Evolutionary conservation across 2,329 filamentous ascomycete species (phyloP), one percentile per base, ranked within the genome.

Genomic region (Tolypocladium ophioglossoides): DNA sequence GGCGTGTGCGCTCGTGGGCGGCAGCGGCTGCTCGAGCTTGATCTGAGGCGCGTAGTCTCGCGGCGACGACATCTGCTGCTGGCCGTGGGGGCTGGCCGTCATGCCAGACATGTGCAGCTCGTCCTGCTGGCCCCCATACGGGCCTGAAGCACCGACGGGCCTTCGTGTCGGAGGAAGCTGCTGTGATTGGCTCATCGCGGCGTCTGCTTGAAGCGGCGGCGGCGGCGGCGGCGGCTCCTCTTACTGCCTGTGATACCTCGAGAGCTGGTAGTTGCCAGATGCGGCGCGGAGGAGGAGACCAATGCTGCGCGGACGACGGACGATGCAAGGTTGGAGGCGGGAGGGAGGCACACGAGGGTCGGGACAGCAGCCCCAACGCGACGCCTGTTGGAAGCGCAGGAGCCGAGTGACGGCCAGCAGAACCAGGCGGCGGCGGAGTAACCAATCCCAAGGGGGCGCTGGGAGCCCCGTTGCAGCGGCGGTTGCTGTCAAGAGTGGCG

Each of bases 101-200:
- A 76, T 68, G 62, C 69, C 73, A 57, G 75, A 70, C 70, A 80
- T 78, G 70, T 82, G 78, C 63, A 80, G 73, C 68, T 81, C 78
- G 66, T 80, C 77, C 62, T 75, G 74, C 62, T 68, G 67, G 54
- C 60, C 60, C 47, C 63, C 58, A 57, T 64, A 60, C 41, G 57
- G 54, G 50, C 56, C 56, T 52, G 61, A 54, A 14, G 44, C 44
- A 12, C 53, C 50, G 50, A 56, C 56, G 55, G 62, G 66, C 52
- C 63, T 62, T 58, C 61, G 62, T 55, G 66, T 62, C 56, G 64
- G 54, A 59, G 69, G 63, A 46, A 67, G 66, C 49, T 67, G 68
- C 61, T 70, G 68, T 68, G 70, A 71, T 70, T 73, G 71, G 69
- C 64, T 70, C 70, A 73, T 73, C 49, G 56, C 32, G n/a, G 16